Base-by-base conservation (phyloP, 805 yeast species). In the Aciculoconidium aculeatum region DNA sequence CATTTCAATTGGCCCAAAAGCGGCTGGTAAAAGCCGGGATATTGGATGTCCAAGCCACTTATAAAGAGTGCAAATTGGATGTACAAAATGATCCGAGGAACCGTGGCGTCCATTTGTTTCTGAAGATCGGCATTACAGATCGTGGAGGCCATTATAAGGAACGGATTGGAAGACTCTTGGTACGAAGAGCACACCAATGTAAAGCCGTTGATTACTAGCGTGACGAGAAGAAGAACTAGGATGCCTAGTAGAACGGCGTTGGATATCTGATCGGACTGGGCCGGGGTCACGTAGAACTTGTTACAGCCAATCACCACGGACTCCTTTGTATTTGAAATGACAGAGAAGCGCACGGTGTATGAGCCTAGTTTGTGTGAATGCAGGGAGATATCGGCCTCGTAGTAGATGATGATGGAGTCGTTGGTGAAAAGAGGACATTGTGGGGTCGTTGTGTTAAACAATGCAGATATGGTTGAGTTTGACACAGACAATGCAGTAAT, bases 11-110 rank as follows among this genome's bases (percentile, higher is more conserved):
- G 53, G 3, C 74, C 58, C 26, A 75, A 49, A 9, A 72, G 47
- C 1, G 80, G 80, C 36, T 69, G 80, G 35, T 66, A 72, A 43
- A 71, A 76, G 0, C 80, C 83, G 0, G 87, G 86, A 40, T 72
- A 79, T 15, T 60, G 53, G 11, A 79, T 46, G 38, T 66, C 65
- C 16, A 80, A 53, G 4, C 73, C 79, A 5, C 70, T 72, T 40
- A 71, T 60, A 45, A 77, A 72, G 23, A 75, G 64, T 1, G 76
- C 69, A 53, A 70, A 78, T 44, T 80, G 86, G 18, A 75, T 44
- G 48, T 76, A 77, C 11, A 61, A 50, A 2, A 77, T 39, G 23
- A 70, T 63, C 20, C 72, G 72, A 4, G 58, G 53, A 6, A 65
- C 59, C 8, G 69, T 65, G 1, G 84, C 80, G 27, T 72, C 75